Evolutionary conservation across 352 stramenopile species (phyloP).

Genomic region (Globisporangium splendens): DNA sequence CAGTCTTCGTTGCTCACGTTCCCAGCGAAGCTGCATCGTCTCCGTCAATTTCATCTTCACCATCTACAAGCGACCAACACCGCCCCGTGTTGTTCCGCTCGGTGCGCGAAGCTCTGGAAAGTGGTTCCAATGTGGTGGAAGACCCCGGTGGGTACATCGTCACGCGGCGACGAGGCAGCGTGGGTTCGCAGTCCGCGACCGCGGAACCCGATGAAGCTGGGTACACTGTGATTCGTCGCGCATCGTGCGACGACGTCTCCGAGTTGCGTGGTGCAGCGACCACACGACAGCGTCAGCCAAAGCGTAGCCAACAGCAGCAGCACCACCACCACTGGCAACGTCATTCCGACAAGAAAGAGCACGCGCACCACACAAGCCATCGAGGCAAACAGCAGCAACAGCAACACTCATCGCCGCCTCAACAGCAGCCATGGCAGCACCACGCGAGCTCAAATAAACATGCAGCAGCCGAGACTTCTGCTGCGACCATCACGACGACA

Average conservation of each 20-base stretch:
- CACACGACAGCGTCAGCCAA: slow-evolving; percentile 5
- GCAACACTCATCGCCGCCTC: slow-evolving; percentile 4
- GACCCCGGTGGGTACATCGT: slow-evolving; percentile 34
- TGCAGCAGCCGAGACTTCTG: background rate
- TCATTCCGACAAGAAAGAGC: slow-evolving; percentile 8
- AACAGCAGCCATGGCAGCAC: background rate
- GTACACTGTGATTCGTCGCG: slow-evolving; percentile 51
- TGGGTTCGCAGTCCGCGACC: slow-evolving; percentile 13
- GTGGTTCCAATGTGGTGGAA: slow-evolving; percentile 22
- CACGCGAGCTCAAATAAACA: background rate
- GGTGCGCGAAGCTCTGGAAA: slow-evolving; percentile 40
- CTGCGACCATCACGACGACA: slow-evolving; percentile 1
- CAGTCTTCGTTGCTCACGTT: background rate
- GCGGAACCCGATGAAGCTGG: slow-evolving; percentile 36
- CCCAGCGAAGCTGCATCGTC: background rate
- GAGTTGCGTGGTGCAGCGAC: slow-evolving; percentile 6
- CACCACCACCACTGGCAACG: slow-evolving; percentile 4
- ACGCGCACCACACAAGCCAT: background rate
- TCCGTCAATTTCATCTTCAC: no score
- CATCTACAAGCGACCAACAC: background rate
- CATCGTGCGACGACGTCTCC: slow-evolving; percentile 1
- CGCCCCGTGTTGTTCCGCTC: slow-evolving; percentile 30
- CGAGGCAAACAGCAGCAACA: slow-evolving; percentile 4
- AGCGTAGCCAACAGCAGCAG: slow-evolving; percentile 10
- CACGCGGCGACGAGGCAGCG: slow-evolving; percentile 20